Percentiles rank a stretch among this genome's conserved stretches.
Conservation (phyloP, 1,284 basidiomycete genomes). For the Hortiboletus rubellus region DNA sequence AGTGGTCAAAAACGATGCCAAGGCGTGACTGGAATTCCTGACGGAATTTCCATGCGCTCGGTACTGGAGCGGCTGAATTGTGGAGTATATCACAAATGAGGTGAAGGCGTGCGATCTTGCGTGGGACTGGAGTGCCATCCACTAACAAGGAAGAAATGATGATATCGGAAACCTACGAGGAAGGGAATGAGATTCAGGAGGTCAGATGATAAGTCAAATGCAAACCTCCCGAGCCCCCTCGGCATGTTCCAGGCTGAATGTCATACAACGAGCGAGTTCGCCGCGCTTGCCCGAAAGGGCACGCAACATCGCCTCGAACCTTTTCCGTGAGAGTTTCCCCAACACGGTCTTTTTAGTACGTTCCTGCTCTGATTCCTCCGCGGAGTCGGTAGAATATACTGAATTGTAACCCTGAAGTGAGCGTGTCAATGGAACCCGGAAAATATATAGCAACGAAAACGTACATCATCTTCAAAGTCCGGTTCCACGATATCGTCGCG, state of each 20-base stretch:
- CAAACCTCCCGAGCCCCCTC: slow-evolving; percentile 88
- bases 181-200: slow-evolving; percentile 9
- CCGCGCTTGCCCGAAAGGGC: slow-evolving; percentile 83
- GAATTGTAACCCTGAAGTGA: slow-evolving; percentile 79
- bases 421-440: slow-evolving; percentile 1
- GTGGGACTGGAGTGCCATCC: slow-evolving; percentile 88
- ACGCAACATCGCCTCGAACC: slow-evolving; percentile 90
- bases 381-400: slow-evolving; percentile 92
- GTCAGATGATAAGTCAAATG: neutral
- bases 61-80: slow-evolving; percentile 87
- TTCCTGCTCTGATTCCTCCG: slow-evolving; percentile 90
- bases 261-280: slow-evolving; percentile 93
- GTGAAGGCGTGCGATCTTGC: slow-evolving; percentile 93
- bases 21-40: slow-evolving; percentile 87
- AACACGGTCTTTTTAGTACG: slow-evolving; percentile 70
- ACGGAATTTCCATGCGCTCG: slow-evolving; percentile 93
- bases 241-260: slow-evolving; percentile 92
- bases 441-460: slow-evolving; percentile 22
- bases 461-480: slow-evolving; percentile 85
- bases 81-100: slow-evolving; percentile 97
- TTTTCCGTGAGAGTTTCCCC: slow-evolving; percentile 72
- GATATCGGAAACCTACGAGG: slow-evolving; percentile 75
- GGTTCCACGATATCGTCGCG: slow-evolving; percentile 58
- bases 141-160: slow-evolving; percentile 83
- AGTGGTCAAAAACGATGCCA: slow-evolving; percentile 89